These are phyloP conservation scores for Torulaspora indica DNA, from an alignment of 805 yeast species.

Conservation along the genomic window DNA sequence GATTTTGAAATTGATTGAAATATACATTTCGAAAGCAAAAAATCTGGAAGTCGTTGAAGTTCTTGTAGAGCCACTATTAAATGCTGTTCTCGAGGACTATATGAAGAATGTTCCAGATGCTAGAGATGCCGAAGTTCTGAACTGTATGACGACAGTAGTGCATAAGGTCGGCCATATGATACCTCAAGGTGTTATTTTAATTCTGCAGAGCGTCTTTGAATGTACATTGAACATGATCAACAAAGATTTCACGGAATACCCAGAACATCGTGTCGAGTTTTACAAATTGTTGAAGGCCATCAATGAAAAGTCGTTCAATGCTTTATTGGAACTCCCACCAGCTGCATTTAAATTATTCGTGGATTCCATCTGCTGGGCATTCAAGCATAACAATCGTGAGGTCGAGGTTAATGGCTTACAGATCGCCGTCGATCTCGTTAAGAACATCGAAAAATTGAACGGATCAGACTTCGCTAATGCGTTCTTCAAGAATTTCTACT, in stretches of 20 bases:
- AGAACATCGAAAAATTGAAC: slow-evolving; percentile 76
- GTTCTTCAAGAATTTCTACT: slow-evolving; percentile 83
- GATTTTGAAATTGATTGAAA: slow-evolving; percentile 80
- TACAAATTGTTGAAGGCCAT: slow-evolving; percentile 86
- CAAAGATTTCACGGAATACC: slow-evolving; percentile 92
- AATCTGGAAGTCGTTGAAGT: slow-evolving; percentile 76
- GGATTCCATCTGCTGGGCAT: slow-evolving; percentile 96
- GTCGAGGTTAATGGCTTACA: slow-evolving; percentile 90
- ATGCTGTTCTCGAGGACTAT: slow-evolving; percentile 86
- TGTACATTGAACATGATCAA: slow-evolving; percentile 94
- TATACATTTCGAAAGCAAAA: slow-evolving; percentile 82
- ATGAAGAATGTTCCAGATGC: slow-evolving; percentile 88
- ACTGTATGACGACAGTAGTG: slow-evolving; percentile 89
- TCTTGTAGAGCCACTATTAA: slow-evolving; percentile 74
- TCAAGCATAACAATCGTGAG: slow-evolving; percentile 94
- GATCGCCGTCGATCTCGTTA: slow-evolving; percentile 74
- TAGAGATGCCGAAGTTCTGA: slow-evolving; percentile 94
- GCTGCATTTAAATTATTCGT: slow-evolving; percentile 86
- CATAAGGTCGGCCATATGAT: slow-evolving; percentile 81
- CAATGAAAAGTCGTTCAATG: slow-evolving; percentile 77
- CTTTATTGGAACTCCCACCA: slow-evolving; percentile 82
- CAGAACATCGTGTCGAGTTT: slow-evolving; percentile 96
- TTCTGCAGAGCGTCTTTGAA: slow-evolving; percentile 87
- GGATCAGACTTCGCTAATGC: slow-evolving; percentile 68
- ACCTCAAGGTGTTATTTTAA: slow-evolving; percentile 82